phyloP scores from a whole-genome alignment of 768 basidiomycete species.

The Suillus decipiens region DNA sequence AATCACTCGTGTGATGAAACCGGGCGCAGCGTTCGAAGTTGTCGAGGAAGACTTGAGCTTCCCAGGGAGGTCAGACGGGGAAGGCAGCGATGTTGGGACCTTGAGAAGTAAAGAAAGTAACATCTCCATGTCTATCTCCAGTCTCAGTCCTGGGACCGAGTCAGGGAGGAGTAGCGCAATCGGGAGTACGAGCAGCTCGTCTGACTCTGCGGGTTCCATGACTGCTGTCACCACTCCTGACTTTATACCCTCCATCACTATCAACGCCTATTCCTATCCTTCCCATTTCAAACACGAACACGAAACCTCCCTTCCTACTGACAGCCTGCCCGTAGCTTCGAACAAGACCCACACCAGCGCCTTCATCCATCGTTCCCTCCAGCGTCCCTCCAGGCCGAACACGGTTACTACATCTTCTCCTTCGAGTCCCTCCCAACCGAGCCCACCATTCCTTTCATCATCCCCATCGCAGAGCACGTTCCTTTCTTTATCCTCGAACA shows the following conservation, averaged over 20 bases:
- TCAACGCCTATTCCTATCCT: conserved; percentile 4
- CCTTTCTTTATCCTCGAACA: background rate
- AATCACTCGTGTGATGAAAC: conserved; percentile 69
- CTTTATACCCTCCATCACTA: background rate
- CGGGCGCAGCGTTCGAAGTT: conserved; percentile 75
- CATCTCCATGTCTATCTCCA: background rate
- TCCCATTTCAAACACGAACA: conserved; percentile 22
- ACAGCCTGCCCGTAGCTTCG: background rate
- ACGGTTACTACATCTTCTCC: background rate
- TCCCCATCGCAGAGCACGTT: background rate
- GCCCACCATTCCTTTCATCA: background rate
- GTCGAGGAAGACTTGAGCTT: conserved; percentile 77
- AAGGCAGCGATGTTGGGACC: conserved; percentile 4
- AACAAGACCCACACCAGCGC: background rate
- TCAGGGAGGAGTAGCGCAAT: background rate
- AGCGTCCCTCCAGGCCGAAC: background rate
- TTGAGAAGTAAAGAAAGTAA: background rate
- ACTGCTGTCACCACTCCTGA: background rate
- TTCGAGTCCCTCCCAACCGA: background rate
- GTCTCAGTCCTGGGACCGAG: background rate
- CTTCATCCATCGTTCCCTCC: background rate
- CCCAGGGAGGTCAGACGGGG: conserved; percentile 46
- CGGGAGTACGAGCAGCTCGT: background rate
- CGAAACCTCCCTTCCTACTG: background rate
- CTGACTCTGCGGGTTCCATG: background rate